phyloP scores from a whole-genome alignment of 2,329 filamentous ascomycete species.

The Mollisiaceae sp. region DNA sequence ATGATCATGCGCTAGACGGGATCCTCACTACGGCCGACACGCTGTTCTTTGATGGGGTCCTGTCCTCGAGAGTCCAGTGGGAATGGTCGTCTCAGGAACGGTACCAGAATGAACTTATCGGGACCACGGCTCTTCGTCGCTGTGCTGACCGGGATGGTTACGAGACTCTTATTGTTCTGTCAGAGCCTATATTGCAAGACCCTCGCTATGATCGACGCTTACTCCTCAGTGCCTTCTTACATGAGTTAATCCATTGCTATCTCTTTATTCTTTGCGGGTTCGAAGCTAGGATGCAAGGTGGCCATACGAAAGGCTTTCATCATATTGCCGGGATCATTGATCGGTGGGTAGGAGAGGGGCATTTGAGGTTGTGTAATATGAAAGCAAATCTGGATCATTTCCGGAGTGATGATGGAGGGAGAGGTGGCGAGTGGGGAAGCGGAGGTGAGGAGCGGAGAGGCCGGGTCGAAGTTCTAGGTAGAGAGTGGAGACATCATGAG shows the following conservation, averaged over 20 bases:
- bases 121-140: conserved; percentile 63
- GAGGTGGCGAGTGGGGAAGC: conserved; percentile 1
- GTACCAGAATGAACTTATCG: conserved; percentile 62
- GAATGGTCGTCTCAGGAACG: conserved; percentile 61
- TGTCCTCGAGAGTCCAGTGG: conserved; percentile 64
- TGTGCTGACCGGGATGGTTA: conserved; percentile 51
- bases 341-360: conserved; percentile 60
- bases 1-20: conserved; percentile 60
- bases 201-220: conserved; percentile 60
- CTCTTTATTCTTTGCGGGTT: conserved; percentile 67
- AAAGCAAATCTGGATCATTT: conserved; percentile 66
- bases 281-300: conserved; percentile 58
- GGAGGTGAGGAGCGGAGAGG: not conserved
- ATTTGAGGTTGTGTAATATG: conserved; percentile 61
- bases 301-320: conserved; percentile 65
- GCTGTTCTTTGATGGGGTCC: conserved; percentile 63
- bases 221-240: conserved; percentile 67
- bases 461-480: not conserved
- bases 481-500: conserved; percentile 13
- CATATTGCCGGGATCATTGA: conserved; percentile 65
- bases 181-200: conserved; percentile 60
- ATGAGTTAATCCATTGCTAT: conserved; percentile 71
- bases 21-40: conserved; percentile 67
- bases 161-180: conserved; percentile 67
- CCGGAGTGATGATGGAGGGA: conserved; percentile 31